Base-by-base conservation (phyloP, 2,329 filamentous ascomycete genomes). In the Aspergillus fumigatus region DNA sequence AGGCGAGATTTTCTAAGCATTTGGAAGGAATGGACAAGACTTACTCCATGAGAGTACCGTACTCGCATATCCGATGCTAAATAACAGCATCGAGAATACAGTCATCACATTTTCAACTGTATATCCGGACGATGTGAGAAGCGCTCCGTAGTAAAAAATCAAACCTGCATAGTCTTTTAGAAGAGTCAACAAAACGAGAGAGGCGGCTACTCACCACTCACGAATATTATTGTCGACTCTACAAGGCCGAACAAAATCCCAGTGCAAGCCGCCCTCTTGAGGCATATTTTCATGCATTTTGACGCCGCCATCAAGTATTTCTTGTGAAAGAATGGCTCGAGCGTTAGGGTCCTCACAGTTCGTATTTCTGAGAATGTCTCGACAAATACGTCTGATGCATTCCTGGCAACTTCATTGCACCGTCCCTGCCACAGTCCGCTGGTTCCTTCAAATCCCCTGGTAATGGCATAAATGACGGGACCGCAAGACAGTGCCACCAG, bases 1-100 rank as follows among this genome's bases (percentile, higher is more conserved):
- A 35, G 17, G 35, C 9, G 10, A 25, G 29, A 21, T 38, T 38
- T 4, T 38, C 7, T 5, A 45, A 9, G 14, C n/a, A 35, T 23
- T 9, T 0, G 27, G 7, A 25, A 17, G 21, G 17, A 14, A 45
- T 23, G 17, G 23, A 35, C 14, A 50, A 35, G 19, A 62, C 73
- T 60, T 63, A 79, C 77, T 84, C 66, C 87, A 87, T 50, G 83
- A 81, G 19, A 95, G 75, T 54, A 94, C 84, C 32, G 81, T 80
- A 38, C 85, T 85, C 2, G 89, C 84, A 10, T 88, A 90, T 10
- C 87, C 85, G 55, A 96, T 84, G 59, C 89, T 88, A 69, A 97
- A 89, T n/a, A 96, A 81, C 1, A 97, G 80, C 53, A 96, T 80
- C 35, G 92, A 88, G 64, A 94, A 86, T 0, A 94, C 89, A 58